These are phyloP conservation scores for Stephania japonica DNA, from an alignment of 164 flowering plant species.

Conservation along the genomic window DNA sequence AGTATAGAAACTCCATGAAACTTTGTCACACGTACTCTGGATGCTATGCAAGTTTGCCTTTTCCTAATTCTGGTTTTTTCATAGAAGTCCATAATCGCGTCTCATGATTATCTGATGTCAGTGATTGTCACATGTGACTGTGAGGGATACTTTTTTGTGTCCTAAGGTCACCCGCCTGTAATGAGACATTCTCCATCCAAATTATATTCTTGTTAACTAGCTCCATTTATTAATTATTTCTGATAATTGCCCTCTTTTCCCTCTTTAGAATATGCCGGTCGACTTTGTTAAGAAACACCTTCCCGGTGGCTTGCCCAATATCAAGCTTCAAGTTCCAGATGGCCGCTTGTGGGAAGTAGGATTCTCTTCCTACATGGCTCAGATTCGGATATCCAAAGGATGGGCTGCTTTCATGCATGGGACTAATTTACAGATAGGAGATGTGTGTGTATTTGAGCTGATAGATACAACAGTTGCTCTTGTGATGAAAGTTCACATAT, in stretches of 20 bases:
- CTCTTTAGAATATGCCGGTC: slow-evolving; percentile 4
- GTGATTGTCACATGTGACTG: background rate
- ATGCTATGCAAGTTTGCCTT: background rate
- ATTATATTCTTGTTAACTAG: background rate
- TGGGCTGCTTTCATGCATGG: background rate
- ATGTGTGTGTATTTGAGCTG: background rate
- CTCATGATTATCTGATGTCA: background rate
- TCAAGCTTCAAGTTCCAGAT: background rate
- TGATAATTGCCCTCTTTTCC: background rate
- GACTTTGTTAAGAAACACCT: background rate
- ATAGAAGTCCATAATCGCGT: background rate
- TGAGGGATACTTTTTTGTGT: background rate
- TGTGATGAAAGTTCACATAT: background rate
- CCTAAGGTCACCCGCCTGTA: background rate
- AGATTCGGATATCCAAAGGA: background rate
- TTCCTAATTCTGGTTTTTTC: background rate
- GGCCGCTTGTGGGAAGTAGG: background rate
- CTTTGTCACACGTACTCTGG: background rate
- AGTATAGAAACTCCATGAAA: background rate
- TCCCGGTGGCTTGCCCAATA: background rate
- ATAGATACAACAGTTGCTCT: background rate
- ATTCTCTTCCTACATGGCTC: background rate
- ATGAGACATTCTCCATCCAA: too few relatives aligned
- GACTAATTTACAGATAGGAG: background rate
- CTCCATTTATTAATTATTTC: background rate